Evolutionary conservation across 2,329 filamentous ascomycete genomes (phyloP).

Genomic region (Stachybotrys elegans): DNA sequence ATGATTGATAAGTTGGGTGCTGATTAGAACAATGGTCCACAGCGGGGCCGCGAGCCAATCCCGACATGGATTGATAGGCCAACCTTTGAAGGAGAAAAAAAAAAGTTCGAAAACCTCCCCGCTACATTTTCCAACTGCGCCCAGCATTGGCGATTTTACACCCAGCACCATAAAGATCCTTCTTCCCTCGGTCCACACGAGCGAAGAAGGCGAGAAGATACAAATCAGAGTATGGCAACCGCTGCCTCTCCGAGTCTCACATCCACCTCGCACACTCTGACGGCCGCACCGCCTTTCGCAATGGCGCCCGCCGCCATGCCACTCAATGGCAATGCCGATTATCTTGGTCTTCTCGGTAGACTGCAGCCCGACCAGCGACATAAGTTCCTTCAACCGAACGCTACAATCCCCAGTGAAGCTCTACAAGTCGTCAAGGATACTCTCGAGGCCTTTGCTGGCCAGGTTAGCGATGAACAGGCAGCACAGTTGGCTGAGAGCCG

Average conservation of each 20-base stretch:
- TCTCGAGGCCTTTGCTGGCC: constrained; percentile 71
- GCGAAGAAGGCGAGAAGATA: too few relatives aligned
- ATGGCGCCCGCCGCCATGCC: constrained; percentile 35
- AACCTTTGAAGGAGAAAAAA: too few relatives aligned
- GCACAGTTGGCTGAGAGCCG: constrained; percentile 63
- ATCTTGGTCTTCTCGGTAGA: constrained; percentile 50
- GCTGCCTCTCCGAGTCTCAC: constrained; percentile 55
- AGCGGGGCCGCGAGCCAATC: too few relatives aligned
- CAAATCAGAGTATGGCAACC: constrained; percentile 30
- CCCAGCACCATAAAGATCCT: too few relatives aligned
- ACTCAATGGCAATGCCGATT: constrained; percentile 25
- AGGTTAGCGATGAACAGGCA: constrained; percentile 68
- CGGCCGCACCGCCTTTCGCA: constrained; percentile 40
- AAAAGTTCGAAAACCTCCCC: too few relatives aligned
- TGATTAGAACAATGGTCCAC: too few relatives aligned
- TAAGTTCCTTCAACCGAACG: constrained; percentile 69
- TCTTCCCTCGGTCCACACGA: too few relatives aligned
- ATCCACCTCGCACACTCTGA: constrained; percentile 61
- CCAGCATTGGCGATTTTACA: too few relatives aligned
- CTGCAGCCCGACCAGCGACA: constrained; percentile 60
- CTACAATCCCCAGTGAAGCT: constrained; percentile 62
- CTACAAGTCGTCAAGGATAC: constrained; percentile 74
- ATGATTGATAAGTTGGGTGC: too few relatives aligned
- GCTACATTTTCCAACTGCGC: too few relatives aligned
- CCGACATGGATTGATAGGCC: too few relatives aligned